phyloP scores from a whole-genome alignment of 148 eudicot genomes.

The Cornus controversa region DNA sequence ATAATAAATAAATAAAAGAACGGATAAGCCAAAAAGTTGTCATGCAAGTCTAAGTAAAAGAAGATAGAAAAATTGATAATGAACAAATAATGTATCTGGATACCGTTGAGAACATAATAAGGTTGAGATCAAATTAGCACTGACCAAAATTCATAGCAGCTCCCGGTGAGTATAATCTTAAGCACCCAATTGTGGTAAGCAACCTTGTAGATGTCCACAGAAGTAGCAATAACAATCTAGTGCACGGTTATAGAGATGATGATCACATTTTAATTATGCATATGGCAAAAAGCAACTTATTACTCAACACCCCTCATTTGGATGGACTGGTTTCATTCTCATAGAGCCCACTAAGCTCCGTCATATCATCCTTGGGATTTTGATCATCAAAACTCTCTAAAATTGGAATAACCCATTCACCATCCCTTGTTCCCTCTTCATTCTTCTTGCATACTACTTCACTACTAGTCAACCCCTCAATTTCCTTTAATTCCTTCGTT shows the following conservation, averaged over 20 bases:
- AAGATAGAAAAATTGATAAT: background rate
- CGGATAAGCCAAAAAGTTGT: background rate
- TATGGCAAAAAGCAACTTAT: background rate
- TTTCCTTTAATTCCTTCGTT: conserved; percentile 22
- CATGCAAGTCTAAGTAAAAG: background rate
- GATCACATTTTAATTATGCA: background rate
- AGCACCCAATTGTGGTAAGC: background rate
- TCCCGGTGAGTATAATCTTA: background rate
- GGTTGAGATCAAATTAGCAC: background rate
- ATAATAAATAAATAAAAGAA: background rate
- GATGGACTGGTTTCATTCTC: conserved; percentile 2
- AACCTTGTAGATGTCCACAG: conserved; percentile 1
- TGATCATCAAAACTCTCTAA: conserved; percentile 16
- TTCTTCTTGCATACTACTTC: background rate
- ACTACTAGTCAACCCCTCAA: conserved; percentile 3
- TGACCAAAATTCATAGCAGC: background rate
- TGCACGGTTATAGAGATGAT: background rate
- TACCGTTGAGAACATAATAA: background rate
- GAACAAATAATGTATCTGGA: background rate
- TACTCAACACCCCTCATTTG: background rate
- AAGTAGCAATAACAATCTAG: background rate
- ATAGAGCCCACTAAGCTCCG: background rate
- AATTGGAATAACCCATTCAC: conserved; percentile 35
- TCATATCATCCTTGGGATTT: conserved; percentile 2
- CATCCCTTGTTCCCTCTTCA: conserved; percentile 22